These are phyloP conservation scores for Rubroboletus pulcherrimus DNA, from an alignment of 768 basidiomycete species.

Conservation along the genomic window DNA sequence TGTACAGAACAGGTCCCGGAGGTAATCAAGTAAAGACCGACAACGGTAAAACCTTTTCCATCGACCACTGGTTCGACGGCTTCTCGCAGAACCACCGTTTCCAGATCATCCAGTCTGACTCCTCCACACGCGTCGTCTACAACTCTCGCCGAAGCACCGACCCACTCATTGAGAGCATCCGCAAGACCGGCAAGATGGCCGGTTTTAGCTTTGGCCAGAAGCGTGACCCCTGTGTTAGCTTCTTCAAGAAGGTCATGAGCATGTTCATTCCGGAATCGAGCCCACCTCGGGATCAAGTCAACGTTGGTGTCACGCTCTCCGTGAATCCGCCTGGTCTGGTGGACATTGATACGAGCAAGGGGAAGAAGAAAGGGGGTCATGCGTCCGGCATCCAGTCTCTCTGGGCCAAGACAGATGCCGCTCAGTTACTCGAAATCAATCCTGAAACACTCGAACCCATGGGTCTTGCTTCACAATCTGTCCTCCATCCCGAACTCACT, in stretches of 20 bases:
- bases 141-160: conserved; percentile 31
- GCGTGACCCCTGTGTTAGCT: conserved; percentile 29
- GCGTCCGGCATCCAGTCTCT: conserved; percentile 25
- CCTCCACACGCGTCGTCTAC: conserved; percentile 30
- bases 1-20: conserved; percentile 40
- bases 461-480: conserved; percentile 24
- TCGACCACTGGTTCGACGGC: conserved; percentile 42
- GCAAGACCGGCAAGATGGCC: conserved; percentile 19
- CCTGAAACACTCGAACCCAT: conserved; percentile 37
- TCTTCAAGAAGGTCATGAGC: conserved; percentile 31
- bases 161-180: conserved; percentile 27
- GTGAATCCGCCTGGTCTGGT: conserved; percentile 28
- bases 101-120: conserved; percentile 30
- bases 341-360: conserved; percentile 18
- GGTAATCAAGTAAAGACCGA: conserved; percentile 25
- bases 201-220: conserved; percentile 29
- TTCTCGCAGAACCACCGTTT: conserved; percentile 39
- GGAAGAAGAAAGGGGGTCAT: conserved; percentile 22
- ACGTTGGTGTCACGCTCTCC: conserved; percentile 29
- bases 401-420: conserved; percentile 33
- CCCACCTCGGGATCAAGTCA: conserved; percentile 6
- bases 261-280: conserved; percentile 24
- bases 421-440: conserved; percentile 31
- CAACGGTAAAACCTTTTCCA: conserved; percentile 21
- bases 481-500: conserved; percentile 31